phyloP scores from a whole-genome alignment of 192 early-diverging fungal species.

The Entophlyctis luteolus region DNA sequence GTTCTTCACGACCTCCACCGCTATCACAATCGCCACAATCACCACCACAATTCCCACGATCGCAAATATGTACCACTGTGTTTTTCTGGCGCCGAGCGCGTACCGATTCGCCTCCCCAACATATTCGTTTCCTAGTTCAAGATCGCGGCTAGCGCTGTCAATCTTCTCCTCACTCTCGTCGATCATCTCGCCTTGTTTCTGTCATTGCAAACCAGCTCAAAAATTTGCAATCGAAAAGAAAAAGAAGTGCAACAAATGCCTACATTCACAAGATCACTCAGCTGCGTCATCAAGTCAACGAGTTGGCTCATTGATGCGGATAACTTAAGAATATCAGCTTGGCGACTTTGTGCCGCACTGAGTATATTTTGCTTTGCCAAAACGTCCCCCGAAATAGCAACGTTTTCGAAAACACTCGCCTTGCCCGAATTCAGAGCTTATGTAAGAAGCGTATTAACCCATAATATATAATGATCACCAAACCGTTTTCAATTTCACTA shows the following conservation, averaged over 20 bases:
- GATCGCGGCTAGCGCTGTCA: background rate
- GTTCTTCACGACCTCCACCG: background rate
- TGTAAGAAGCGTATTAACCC: background rate
- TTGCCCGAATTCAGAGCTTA: background rate
- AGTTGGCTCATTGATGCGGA: background rate
- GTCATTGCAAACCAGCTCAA: no score
- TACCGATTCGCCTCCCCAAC: background rate
- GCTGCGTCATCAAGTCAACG: background rate
- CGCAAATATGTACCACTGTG: background rate
- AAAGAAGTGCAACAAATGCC: background rate
- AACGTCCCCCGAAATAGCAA: conserved; percentile 1
- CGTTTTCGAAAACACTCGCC: background rate
- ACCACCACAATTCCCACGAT: background rate
- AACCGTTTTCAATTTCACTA: conserved; percentile 16
- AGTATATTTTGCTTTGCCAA: background rate
- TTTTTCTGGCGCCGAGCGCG: background rate
- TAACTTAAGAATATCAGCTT: background rate
- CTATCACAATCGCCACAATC: conserved; percentile 1
- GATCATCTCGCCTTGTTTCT: background rate
- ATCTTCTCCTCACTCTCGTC: background rate
- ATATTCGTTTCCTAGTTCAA: conserved; percentile 6
- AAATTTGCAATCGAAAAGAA: background rate
- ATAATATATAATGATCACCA: background rate
- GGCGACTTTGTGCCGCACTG: background rate
- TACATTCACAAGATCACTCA: background rate